Base-by-base conservation (phyloP, 495 filamentous ascomycete genomes). In the Parachaetomium inaequale region DNA sequence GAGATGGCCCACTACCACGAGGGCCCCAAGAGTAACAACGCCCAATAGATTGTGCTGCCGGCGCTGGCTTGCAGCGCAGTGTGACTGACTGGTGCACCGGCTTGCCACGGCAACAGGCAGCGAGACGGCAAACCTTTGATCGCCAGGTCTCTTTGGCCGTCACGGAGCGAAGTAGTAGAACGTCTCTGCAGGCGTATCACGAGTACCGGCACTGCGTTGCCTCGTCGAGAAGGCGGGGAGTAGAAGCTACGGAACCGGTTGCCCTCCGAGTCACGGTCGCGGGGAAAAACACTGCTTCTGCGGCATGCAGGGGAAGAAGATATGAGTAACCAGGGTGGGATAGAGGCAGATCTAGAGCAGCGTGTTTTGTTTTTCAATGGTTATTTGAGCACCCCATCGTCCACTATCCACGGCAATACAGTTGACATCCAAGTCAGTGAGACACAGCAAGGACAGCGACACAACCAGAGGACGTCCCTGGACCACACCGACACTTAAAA, bases 1-100 rank as follows among this genome's bases (percentile, higher is more conserved):
- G 91, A 98, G 76, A 98, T 98, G 94, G 94, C 92, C 46, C 92
- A 96, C 76, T 96, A 96, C 73, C 92, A 93, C 75, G 88, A 87
- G 58, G 68, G 63, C 42, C 72, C 74, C 61, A 81, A 80, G 61
- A 79, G 75, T 73, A 78, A 76, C 70, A 76, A 76, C 69, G 60
- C 70, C 59, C 69, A 75, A 65, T 72, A 63, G 40, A 7, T 29
- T 28, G 10, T 32, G 40, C 34, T 32, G 12, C 7, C 17, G 32
- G 38, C 14, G 26, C 47, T 19, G 43, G 19, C 49, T 28, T 42
- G 53, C 26, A 26, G 40, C 7, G 40, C 58, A 31, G 36, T 54
- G 36, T 47, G 45, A 31, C 58, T 65, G 58, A 65, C 19, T 32
- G 6, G 29, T 62, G 45, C 21, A 52, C 32, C 21, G 15, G 40